phyloP scores from a whole-genome alignment of 768 basidiomycete genomes.

The Podaxis sp. region DNA sequence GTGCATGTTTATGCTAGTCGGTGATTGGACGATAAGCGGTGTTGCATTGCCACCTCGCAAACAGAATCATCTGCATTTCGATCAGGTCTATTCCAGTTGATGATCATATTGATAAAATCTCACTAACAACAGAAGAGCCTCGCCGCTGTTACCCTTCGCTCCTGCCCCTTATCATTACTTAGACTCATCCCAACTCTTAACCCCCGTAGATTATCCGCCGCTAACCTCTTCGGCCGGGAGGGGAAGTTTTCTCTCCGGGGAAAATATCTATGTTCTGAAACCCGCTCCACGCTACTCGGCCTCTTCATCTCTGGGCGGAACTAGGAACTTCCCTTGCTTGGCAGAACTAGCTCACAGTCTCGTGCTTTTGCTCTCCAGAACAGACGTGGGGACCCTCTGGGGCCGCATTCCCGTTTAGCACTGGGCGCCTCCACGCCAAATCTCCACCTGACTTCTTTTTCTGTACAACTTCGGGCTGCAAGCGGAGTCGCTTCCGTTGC shows the following conservation, averaged over 20 bases:
- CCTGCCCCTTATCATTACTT: not conserved
- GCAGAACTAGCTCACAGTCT: no score
- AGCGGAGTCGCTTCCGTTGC: conserved; percentile 1
- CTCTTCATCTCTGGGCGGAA: no score
- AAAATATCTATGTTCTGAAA: not conserved
- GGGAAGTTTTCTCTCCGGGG: not conserved
- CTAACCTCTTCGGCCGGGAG: not conserved
- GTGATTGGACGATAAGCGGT: conserved; percentile 48
- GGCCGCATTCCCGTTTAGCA: not conserved
- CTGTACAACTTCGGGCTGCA: not conserved
- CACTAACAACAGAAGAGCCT: not conserved
- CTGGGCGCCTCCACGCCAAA: not conserved
- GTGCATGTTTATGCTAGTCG: conserved; percentile 30
- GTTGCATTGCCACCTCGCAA: conserved; percentile 4
- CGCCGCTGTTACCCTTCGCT: not conserved
- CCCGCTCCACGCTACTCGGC: not conserved
- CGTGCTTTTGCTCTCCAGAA: not conserved
- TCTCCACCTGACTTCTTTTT: conserved; percentile 11
- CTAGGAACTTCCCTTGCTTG: no score
- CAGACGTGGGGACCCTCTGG: not conserved
- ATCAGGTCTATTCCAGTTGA: not conserved
- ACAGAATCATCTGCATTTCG: conserved; percentile 5
- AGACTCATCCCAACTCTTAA: not conserved
- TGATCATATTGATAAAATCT: conserved; percentile 6
- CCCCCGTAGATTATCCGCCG: conserved; percentile 13